Conservation (phyloP, 768 basidiomycete species). For the Agaricus subrufescens region DNA sequence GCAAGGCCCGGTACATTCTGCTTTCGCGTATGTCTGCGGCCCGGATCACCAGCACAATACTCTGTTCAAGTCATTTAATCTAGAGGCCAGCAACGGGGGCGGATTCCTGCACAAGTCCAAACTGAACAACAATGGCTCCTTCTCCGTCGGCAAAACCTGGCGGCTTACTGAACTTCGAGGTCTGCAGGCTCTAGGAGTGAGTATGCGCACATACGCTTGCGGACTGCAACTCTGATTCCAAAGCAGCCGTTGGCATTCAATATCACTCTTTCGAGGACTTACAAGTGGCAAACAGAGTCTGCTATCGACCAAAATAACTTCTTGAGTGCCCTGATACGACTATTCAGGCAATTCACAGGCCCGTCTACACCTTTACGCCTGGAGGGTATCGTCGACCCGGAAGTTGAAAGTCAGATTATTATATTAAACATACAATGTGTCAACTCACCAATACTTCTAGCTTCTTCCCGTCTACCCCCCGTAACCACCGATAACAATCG, state of each 20-base stretch:
- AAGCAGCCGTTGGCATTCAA: constrained; percentile 63
- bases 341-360: constrained; percentile 48
- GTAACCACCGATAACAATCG: constrained; percentile 5
- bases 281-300: constrained; percentile 85
- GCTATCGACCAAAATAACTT: constrained; percentile 69
- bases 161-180: constrained; percentile 73
- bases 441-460: constrained; percentile 1
- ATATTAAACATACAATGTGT: not conserved
- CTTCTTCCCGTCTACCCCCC: constrained; percentile 10
- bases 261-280: constrained; percentile 84
- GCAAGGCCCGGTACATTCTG: constrained; percentile 88
- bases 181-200: constrained; percentile 72
- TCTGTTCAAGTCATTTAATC: not conserved
- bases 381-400: constrained; percentile 50
- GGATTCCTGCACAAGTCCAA: constrained; percentile 95
- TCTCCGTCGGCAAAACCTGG: constrained; percentile 99
- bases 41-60: not conserved
- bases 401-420: constrained; percentile 25
- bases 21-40: constrained; percentile 69
- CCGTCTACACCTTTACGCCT: constrained; percentile 46
- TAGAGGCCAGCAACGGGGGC: constrained; percentile 57
- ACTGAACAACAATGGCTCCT: constrained; percentile 88
- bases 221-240: not conserved
- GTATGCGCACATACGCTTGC: constrained; percentile 20
- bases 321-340: constrained; percentile 57